Base-by-base conservation (phyloP, 2,329 filamentous ascomycete species). In the Microcera coccophila region DNA sequence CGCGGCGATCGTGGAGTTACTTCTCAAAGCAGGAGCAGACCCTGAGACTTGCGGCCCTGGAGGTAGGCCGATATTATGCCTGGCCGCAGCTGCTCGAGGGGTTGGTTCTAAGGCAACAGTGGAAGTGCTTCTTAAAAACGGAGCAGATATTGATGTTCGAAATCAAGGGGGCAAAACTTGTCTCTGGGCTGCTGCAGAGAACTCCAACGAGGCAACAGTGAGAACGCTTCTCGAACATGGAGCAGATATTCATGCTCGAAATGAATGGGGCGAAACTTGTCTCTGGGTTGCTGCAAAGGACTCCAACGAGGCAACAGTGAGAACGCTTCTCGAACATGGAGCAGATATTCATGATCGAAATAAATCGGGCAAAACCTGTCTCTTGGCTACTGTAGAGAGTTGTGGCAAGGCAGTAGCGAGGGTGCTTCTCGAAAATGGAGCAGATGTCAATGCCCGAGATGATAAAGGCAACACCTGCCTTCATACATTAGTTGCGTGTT, bases 361-460 rank as follows among this genome's bases (percentile, higher is more conserved):
- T 18, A 5, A 33, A 34, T 3, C 14, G 7, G 2, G 2, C 15
- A 12, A 19, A 11, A 16, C 24, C 9, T 14, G 9, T 9, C 24
- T 28, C 9, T 28, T 28, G 9, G 9, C 9, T 14, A 14, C 24
- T 28, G 24, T 14, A 9, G 24, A 37, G 3, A 12, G 15, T 12
- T 19, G 15, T 0, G 1, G 35, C 17, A 5, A 29, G 4, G 20
- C 9, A 2, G 33, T 44, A 4, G 10, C 24, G 12, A 33, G 22
- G 36, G n/a, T 40, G 11, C 29, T 44, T 18, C 35, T 38, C n/a
- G 18, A 42, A 5, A n/a, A n/a, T n/a, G n/a, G n/a, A n/a, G n/a
- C n/a, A n/a, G n/a, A n/a, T n/a, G n/a, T n/a, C n/a, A n/a, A n/a
- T n/a, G n/a, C n/a, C n/a, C n/a, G n/a, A n/a, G n/a, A n/a, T n/a